Evolutionary conservation across 225 moss, liverwort and hornwort species (phyloP).

Genomic region (Physcomitrium patens): DNA sequence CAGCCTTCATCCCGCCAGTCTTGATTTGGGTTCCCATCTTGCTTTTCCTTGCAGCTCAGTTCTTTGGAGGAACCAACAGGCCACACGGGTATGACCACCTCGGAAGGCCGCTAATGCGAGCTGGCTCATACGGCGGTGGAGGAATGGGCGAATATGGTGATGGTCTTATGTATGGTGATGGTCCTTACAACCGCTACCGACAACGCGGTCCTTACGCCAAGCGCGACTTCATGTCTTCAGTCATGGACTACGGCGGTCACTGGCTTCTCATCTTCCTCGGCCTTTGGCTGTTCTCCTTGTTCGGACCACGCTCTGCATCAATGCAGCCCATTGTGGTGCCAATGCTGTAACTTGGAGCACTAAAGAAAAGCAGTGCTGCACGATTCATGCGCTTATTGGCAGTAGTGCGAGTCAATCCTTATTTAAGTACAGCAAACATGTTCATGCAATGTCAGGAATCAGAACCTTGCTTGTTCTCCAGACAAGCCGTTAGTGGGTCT

Average conservation of each 20-base stretch:
- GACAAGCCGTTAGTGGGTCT: too few species aligned
- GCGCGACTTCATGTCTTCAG: constrained; percentile 29
- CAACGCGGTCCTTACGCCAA: constrained; percentile 34
- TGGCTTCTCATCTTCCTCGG: constrained; percentile 57
- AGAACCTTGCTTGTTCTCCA: too few species aligned
- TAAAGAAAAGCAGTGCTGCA: background rate
- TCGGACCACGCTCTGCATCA: constrained; percentile 38
- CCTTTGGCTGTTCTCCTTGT: constrained; percentile 41
- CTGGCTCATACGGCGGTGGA: constrained; percentile 16
- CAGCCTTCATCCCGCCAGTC: constrained; percentile 33
- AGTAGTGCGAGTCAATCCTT: background rate
- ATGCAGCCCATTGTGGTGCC: constrained; percentile 47
- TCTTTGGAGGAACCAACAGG: constrained; percentile 43
- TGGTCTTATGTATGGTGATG: constrained; percentile 41
- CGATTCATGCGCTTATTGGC: background rate
- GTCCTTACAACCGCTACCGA: constrained; percentile 36
- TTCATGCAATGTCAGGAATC: too few species aligned
- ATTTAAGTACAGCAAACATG: background rate
- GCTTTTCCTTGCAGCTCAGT: constrained; percentile 32
- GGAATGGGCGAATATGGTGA: constrained; percentile 17
- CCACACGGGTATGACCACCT: constrained; percentile 15
- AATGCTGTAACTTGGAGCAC: constrained; percentile 3
- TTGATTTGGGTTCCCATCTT: constrained; percentile 52
- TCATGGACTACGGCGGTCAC: constrained; percentile 61
- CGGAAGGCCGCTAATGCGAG: constrained; percentile 24